Base-by-base conservation (phyloP, 2,329 filamentous ascomycete genomes). In the Aschersonia sp. region DNA sequence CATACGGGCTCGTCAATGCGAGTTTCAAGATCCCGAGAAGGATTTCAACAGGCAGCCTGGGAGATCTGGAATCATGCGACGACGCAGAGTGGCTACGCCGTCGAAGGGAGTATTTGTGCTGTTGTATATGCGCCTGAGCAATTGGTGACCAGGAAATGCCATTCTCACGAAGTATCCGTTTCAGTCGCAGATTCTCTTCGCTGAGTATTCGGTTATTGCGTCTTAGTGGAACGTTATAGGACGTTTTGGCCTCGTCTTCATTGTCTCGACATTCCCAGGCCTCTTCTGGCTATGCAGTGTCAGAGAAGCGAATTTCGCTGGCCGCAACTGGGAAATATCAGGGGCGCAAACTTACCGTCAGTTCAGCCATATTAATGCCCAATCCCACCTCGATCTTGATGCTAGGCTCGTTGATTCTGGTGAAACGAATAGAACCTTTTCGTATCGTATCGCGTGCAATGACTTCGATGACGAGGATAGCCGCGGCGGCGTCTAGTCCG, bases 181-280 rank as follows among this genome's bases (percentile, higher is more conserved):
- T 77, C 45, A 77, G 61, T 35, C 56, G 59, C 56, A 69, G 46
- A 49, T 74, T 75, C 57, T 77, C 73, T 14, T 72, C 68, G 11
- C 61, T 51, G 4, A 77, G 64, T 45, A 61, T 58, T 52, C 65
- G 63, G 45, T 73, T 73, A 52, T 67, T 63, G 47, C 59, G 59
- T 31, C 71, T 71, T n/a, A 73, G 59, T 32, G 72, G 72, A 32
- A 67, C 60, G 32, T 73, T 68, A 55, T 71, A 75, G 44, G 65
- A 63, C 37, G 61, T 58, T 58, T 68, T 69, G 44, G 72, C 70
- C 58, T 69, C 65, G 32, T 76, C 72, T 50, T 72, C 65, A 54
- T 69, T 70, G 53, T 77, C 73, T 47, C 72, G 70, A 48, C 68
- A 70, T 54, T 76, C 73, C 68, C 68, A 72, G 4, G 73, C 22